These are phyloP conservation scores for Cetradonia linearis DNA, from an alignment of 495 filamentous ascomycete species.

Conservation along the genomic window DNA sequence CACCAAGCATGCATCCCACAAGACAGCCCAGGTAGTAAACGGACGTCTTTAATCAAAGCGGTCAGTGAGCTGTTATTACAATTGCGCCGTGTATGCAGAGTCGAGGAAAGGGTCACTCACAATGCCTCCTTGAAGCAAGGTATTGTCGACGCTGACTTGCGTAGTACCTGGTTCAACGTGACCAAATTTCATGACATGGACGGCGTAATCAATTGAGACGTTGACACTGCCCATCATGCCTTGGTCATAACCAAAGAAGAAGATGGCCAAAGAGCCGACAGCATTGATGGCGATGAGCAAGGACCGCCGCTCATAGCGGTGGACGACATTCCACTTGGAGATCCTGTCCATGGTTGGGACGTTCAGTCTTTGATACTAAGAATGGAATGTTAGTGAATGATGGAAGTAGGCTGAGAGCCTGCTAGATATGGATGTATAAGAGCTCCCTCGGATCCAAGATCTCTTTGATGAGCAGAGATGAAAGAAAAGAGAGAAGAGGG, in stretches of 20 bases:
- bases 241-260: constrained; percentile 48
- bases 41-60: neutral
- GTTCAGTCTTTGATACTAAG: neutral
- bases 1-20: constrained; percentile 47
- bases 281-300: constrained; percentile 44
- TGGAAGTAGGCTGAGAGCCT: neutral
- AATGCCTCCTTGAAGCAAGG: constrained; percentile 56
- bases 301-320: constrained; percentile 46
- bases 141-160: constrained; percentile 46
- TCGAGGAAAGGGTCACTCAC: constrained; percentile 29
- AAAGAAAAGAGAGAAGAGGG: neutral
- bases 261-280: constrained; percentile 42
- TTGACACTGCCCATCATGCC: constrained; percentile 46
- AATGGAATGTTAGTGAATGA: neutral
- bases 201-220: constrained; percentile 32
- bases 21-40: constrained; percentile 49
- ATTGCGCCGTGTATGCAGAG: too few species aligned
- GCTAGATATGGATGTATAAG: neutral
- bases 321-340: constrained; percentile 46
- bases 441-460: neutral
- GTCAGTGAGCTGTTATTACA: neutral
- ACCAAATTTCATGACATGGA: constrained; percentile 54
- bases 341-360: constrained; percentile 28
- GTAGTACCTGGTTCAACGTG: constrained; percentile 37
- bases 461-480: neutral